Conservation (phyloP, 2,329 filamentous ascomycete species). For the Aspergillus niger region DNA sequence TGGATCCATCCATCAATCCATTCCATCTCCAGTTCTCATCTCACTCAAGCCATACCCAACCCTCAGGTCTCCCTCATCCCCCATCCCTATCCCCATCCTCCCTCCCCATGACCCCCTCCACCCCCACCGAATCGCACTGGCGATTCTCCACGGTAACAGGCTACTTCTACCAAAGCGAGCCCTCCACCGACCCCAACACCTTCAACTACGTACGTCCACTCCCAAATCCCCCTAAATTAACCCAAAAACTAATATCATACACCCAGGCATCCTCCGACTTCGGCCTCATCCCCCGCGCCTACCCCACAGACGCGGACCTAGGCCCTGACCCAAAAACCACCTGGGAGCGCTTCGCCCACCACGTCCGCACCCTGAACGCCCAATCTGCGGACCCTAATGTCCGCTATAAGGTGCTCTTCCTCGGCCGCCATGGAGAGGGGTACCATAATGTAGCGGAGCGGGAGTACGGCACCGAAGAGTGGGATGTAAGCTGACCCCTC, state of each 20-base stretch:
- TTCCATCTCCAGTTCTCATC: not conserved
- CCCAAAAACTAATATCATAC: not conserved
- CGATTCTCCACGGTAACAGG: constrained; percentile 47
- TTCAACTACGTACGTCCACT: constrained; percentile 51
- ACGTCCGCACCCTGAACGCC: constrained; percentile 51
- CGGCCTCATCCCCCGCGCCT: constrained; percentile 51
- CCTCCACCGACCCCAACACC: constrained; percentile 45
- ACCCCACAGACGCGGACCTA: constrained; percentile 42
- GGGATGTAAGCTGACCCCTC: constrained; percentile 53
- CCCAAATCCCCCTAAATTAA: not conserved
- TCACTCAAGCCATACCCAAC: not conserved
- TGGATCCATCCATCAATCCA: not conserved
- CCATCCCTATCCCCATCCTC: not conserved
- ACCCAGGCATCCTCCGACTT: constrained; percentile 47
- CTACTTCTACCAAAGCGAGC: constrained; percentile 56
- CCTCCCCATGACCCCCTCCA: constrained; percentile 22
- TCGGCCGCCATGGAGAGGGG: constrained; percentile 64
- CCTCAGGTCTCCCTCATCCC: not conserved
- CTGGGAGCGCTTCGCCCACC: constrained; percentile 57
- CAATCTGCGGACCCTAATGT: constrained; percentile 37
- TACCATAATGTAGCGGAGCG: constrained; percentile 63
- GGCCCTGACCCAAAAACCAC: constrained; percentile 45
- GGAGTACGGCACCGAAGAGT: constrained; percentile 59
- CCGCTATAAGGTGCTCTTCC: constrained; percentile 58
- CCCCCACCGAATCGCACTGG: constrained; percentile 25